Conservation (phyloP, 148 eudicot species). For the Dianthus caryophyllus region DNA sequence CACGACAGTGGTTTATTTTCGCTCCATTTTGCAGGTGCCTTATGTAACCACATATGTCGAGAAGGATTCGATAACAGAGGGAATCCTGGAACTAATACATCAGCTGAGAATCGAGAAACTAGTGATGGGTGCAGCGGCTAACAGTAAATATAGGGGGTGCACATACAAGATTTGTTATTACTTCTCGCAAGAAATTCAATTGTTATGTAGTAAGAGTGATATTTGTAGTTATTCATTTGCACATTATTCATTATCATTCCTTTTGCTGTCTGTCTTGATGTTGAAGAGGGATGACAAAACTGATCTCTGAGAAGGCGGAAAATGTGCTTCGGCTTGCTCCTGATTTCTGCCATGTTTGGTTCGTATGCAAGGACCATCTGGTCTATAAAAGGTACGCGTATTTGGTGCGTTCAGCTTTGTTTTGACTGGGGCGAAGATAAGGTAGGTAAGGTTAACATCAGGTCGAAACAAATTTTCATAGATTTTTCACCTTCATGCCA, state of each 20-base stretch:
- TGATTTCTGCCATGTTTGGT: constrained; percentile 62
- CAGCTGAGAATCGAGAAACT: constrained; percentile 53
- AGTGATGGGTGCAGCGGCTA: constrained; percentile 84
- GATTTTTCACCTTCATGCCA: neutral
- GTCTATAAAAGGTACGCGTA: constrained; percentile 56
- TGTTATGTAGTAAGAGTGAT: neutral
- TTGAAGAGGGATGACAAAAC: constrained; percentile 63
- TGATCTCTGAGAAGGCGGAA: constrained; percentile 68
- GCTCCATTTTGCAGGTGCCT: constrained; percentile 31
- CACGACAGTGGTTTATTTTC: too few relatives aligned
- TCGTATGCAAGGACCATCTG: constrained; percentile 61
- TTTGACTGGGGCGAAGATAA: neutral
- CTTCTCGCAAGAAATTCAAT: neutral
- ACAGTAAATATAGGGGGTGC: constrained; percentile 49
- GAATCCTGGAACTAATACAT: constrained; percentile 59
- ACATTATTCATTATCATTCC: neutral
- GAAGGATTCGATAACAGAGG: constrained; percentile 57
- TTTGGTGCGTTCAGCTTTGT: neutral
- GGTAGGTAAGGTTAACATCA: too few relatives aligned
- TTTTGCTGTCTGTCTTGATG: constrained; percentile 15
- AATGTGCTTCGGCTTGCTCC: constrained; percentile 58
- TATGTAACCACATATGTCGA: constrained; percentile 42
- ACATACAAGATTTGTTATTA: neutral
- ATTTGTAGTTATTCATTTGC: constrained; percentile 6
- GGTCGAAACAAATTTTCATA: neutral